Evolutionary conservation across 1,284 basidiomycete species (phyloP).

Genomic region (Sparassis latifolia): DNA sequence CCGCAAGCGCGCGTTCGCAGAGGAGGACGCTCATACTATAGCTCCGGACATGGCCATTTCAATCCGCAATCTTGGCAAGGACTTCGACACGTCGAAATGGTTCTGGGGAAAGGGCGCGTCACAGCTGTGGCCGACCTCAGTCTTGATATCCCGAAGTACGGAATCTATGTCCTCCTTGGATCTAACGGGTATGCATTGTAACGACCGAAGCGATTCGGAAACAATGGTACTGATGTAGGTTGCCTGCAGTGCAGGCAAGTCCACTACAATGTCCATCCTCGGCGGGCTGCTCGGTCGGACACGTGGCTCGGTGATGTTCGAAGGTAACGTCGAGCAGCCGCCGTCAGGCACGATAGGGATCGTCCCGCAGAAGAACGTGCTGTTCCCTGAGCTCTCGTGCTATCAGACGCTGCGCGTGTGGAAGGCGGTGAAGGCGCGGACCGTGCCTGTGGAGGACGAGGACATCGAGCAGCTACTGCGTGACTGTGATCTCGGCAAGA

Average conservation of each 20-base stretch:
- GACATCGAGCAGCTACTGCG: constrained; percentile 56
- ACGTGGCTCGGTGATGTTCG: constrained; percentile 59
- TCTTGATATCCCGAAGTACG: constrained; percentile 58
- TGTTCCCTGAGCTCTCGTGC: constrained; percentile 73
- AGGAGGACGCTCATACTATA: constrained; percentile 21
- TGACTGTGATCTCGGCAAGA: constrained; percentile 69
- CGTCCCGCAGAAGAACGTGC: constrained; percentile 78
- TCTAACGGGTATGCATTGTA: constrained; percentile 51
- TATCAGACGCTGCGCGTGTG: constrained; percentile 69
- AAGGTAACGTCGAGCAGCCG: constrained; percentile 43
- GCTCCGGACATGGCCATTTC: constrained; percentile 48
- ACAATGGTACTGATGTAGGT: no score
- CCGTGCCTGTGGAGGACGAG: constrained; percentile 39
- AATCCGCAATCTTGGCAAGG: constrained; percentile 52
- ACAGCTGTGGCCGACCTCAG: constrained; percentile 60
- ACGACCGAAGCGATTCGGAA: no score
- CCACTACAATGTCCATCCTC: constrained; percentile 63
- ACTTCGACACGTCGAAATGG: constrained; percentile 40
- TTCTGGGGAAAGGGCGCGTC: constrained; percentile 31
- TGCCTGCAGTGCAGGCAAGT: constrained; percentile 65
- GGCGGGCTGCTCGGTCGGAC: constrained; percentile 55
- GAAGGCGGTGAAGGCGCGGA: constrained; percentile 60
- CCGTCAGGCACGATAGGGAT: constrained; percentile 64
- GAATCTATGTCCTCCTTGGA: constrained; percentile 72
- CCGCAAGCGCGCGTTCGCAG: constrained; percentile 7